These are phyloP conservation scores for Globisporangium spiculum DNA, from an alignment of 352 stramenopile genomes.

Conservation along the genomic window DNA sequence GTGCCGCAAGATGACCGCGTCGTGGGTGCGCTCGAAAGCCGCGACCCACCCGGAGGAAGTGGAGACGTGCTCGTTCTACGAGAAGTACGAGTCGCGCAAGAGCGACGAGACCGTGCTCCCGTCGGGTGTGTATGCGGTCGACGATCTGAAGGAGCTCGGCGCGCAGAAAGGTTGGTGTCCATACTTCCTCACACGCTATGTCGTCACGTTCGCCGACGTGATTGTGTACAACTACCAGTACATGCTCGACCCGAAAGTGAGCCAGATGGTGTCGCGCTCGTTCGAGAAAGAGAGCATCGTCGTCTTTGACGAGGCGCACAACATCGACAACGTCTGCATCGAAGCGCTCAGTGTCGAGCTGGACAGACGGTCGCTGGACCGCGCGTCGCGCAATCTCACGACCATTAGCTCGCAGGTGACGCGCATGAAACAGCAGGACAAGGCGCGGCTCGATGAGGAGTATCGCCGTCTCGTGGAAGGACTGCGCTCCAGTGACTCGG, in stretches of 20 bases:
- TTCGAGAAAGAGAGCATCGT: conserved; percentile 93
- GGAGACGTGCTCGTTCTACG: conserved; percentile 89
- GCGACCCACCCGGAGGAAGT: conserved; percentile 29
- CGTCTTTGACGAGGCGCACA: conserved; percentile 99
- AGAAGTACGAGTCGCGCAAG: conserved; percentile 84
- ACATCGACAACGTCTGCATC: conserved; percentile 99
- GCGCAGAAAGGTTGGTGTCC: conserved; percentile 93
- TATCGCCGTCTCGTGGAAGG: conserved; percentile 95
- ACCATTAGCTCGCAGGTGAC: conserved; percentile 76
- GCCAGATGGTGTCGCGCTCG: conserved; percentile 87
- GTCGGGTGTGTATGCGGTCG: conserved; percentile 94
- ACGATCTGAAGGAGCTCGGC: conserved; percentile 95
- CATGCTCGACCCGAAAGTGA: conserved; percentile 98
- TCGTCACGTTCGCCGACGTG: conserved; percentile 97
- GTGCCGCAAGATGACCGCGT: conserved; percentile 97
- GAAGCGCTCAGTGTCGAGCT: conserved; percentile 97
- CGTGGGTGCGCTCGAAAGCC: conserved; percentile 92
- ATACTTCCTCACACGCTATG: conserved; percentile 98
- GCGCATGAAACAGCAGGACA: conserved; percentile 90
- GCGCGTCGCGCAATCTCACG: conserved; percentile 90
- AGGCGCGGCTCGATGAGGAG: conserved; percentile 90
- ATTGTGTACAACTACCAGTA: conserved; percentile 99
- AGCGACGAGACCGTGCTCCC: conserved; percentile 92
- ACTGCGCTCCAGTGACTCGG: conserved; percentile 88
- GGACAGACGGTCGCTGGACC: conserved; percentile 89